phyloP scores from a whole-genome alignment of 1,284 basidiomycete species.

The Ceratobasidium sp. region DNA sequence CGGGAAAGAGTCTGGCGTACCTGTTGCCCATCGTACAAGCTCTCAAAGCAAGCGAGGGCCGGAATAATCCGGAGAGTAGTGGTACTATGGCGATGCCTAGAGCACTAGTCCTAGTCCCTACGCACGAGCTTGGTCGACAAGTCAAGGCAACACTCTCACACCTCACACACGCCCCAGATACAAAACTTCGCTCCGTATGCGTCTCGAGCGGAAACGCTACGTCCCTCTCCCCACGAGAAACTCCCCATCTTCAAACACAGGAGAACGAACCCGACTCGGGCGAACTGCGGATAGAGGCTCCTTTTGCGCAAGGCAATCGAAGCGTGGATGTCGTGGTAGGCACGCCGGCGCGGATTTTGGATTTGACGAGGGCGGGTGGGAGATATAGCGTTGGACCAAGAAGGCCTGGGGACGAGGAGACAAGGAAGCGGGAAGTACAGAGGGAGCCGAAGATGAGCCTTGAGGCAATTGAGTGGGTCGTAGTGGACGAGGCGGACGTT shows the following conservation, averaged over 20 bases:
- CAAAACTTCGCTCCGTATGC: slow-evolving; percentile 79
- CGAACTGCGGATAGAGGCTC: slow-evolving; percentile 46
- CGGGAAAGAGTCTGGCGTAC: slow-evolving; percentile 91
- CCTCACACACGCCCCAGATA: slow-evolving; percentile 51
- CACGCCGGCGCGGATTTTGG: slow-evolving; percentile 61
- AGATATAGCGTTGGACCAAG: slow-evolving; percentile 27
- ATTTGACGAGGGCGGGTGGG: slow-evolving; percentile 35
- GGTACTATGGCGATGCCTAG: slow-evolving; percentile 65
- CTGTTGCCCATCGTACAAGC: slow-evolving; percentile 82
- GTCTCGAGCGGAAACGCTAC: slow-evolving; percentile 62
- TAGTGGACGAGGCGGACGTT: slow-evolving; percentile 89
- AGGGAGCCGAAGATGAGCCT: slow-evolving; percentile 65
- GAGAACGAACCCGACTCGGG: slow-evolving; percentile 5
- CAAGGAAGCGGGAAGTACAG: slow-evolving; percentile 31
- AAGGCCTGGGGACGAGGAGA: slow-evolving; percentile 19
- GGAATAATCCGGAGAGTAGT: neutral
- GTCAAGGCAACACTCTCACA: slow-evolving; percentile 76
- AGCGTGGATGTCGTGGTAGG: slow-evolving; percentile 78
- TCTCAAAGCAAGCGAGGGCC: slow-evolving; percentile 70
- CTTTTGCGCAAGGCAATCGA: slow-evolving; percentile 47
- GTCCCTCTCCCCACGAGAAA: slow-evolving; percentile 41
- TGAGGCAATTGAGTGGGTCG: slow-evolving; percentile 80
- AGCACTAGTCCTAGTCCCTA: slow-evolving; percentile 83
- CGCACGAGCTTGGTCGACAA: slow-evolving; percentile 87
- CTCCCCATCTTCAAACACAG: neutral